phyloP scores from a whole-genome alignment of 345 rosid species.

The Euphorbia tirucalli region DNA sequence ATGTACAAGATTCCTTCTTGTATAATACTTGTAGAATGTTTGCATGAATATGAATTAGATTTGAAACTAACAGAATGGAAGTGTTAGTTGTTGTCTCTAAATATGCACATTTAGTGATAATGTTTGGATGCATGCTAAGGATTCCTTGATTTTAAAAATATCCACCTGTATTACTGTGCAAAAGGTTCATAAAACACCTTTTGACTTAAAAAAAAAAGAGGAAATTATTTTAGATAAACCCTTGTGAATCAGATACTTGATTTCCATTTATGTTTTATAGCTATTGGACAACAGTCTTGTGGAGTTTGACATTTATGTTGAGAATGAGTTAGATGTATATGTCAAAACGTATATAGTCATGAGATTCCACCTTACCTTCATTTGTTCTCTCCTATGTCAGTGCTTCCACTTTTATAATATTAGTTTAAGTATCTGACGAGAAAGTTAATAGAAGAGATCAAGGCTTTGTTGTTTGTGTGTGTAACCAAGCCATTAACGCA shows the following conservation, averaged over 20 bases:
- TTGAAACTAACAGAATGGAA: neutral
- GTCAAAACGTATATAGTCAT: neutral
- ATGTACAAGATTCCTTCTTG: neutral
- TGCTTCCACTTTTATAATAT: neutral
- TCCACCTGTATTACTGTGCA: slow-evolving; percentile 5
- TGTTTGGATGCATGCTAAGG: neutral
- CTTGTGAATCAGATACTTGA: neutral
- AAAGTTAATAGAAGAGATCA: neutral
- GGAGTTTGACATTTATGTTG: neutral
- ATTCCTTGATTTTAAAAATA: neutral
- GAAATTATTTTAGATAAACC: neutral
- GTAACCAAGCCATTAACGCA: no score
- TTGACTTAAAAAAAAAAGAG: neutral
- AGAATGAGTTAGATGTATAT: no score
- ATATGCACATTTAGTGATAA: neutral
- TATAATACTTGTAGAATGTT: neutral
- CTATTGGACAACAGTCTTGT: neutral
- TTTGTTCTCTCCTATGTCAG: neutral
- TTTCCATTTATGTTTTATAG: neutral
- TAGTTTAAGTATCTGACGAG: neutral
- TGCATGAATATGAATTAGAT: neutral
- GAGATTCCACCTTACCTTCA: neutral
- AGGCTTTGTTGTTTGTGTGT: no score
- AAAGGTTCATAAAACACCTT: neutral
- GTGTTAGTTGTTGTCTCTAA: neutral